A percentile compares a stretch with the other conserved stretches of the same genome.
phyloP scores from a whole-genome alignment of 805 yeast species.

The Groenewaldozyma salmanticensis region DNA sequence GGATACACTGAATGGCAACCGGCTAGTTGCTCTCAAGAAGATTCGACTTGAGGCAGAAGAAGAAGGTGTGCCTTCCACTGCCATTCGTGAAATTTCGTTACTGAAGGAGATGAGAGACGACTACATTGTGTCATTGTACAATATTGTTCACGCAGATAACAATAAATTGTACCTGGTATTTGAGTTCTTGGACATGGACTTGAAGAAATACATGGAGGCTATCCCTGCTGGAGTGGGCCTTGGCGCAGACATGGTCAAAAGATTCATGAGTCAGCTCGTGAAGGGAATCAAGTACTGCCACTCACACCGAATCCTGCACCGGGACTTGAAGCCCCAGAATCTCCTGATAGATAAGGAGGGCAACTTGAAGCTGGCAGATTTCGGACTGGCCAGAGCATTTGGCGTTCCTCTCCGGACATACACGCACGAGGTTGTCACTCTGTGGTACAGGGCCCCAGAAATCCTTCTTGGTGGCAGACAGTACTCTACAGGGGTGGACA shows the following conservation, averaged over 20 bases:
- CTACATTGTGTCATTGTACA: constrained; percentile 82
- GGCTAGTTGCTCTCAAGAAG: constrained; percentile 93
- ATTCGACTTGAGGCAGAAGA: constrained; percentile 93
- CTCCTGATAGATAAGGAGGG: constrained; percentile 18
- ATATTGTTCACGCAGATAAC: constrained; percentile 89
- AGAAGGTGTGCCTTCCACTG: constrained; percentile 98
- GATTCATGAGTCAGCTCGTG: constrained; percentile 84
- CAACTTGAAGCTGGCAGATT: constrained; percentile 22
- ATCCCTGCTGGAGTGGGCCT: constrained; percentile 85
- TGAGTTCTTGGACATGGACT: constrained; percentile 88
- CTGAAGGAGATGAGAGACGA: constrained; percentile 91
- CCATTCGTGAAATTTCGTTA: constrained; percentile 90
- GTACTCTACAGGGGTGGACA: constrained; percentile 83
- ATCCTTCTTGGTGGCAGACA: constrained; percentile 41
- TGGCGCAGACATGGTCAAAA: constrained; percentile 82
- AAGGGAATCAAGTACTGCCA: constrained; percentile 82
- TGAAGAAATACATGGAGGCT: constrained; percentile 94
- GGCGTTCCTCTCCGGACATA: constrained; percentile 57
- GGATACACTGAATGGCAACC: constrained; percentile 77
- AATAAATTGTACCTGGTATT: constrained; percentile 88
- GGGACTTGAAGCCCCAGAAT: constrained; percentile 24
- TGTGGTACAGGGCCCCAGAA: constrained; percentile 35
- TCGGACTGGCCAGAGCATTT: constrained; percentile 38
- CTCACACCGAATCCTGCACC: constrained; percentile 18
- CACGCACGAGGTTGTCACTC: constrained; percentile 34